Conservation (phyloP, 2,329 filamentous ascomycete genomes). For the Periconia sp. region DNA sequence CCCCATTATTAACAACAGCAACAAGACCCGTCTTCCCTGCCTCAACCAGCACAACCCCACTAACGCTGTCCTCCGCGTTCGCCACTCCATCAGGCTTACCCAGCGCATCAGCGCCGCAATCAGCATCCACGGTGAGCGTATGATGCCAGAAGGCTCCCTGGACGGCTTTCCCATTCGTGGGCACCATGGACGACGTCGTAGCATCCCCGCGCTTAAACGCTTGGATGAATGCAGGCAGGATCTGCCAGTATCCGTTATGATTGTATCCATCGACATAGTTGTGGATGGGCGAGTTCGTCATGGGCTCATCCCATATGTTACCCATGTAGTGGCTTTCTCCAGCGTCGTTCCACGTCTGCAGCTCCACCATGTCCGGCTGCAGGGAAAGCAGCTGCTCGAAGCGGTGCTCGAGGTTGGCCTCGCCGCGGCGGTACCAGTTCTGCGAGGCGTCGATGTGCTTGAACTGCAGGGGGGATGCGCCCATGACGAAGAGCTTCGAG, state of each 20-base stretch:
- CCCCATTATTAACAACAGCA: slow-evolving; percentile 30
- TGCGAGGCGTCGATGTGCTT: slow-evolving; percentile 39
- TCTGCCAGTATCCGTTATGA: slow-evolving; percentile 44
- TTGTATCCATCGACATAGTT: slow-evolving; percentile 38
- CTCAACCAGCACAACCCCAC: slow-evolving; percentile 31
- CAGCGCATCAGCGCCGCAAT: slow-evolving; percentile 53
- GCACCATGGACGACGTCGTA: slow-evolving; percentile 25
- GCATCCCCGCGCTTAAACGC: slow-evolving; percentile 45
- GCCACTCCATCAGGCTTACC: slow-evolving; percentile 22
- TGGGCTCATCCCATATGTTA: slow-evolving; percentile 45
- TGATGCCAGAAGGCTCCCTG: slow-evolving; percentile 31
- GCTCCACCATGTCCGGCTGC: slow-evolving; percentile 47
- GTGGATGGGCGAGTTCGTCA: slow-evolving; percentile 28
- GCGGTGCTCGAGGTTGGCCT: slow-evolving; percentile 43
- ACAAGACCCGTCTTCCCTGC: slow-evolving; percentile 20
- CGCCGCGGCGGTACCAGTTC: slow-evolving; percentile 48
- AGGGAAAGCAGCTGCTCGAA: slow-evolving; percentile 35
- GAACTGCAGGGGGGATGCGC: slow-evolving; percentile 47
- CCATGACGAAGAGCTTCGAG: slow-evolving; percentile 49
- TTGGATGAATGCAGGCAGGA: slow-evolving; percentile 45
- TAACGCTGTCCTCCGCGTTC: slow-evolving; percentile 21
- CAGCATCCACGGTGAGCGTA: slow-evolving; percentile 27
- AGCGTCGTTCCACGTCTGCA: slow-evolving; percentile 52
- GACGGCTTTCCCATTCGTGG: slow-evolving; percentile 17
- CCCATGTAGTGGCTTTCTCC: slow-evolving; percentile 51